Base-by-base conservation (phyloP, 768 basidiomycete genomes). In the Amylocystis lapponica region DNA sequence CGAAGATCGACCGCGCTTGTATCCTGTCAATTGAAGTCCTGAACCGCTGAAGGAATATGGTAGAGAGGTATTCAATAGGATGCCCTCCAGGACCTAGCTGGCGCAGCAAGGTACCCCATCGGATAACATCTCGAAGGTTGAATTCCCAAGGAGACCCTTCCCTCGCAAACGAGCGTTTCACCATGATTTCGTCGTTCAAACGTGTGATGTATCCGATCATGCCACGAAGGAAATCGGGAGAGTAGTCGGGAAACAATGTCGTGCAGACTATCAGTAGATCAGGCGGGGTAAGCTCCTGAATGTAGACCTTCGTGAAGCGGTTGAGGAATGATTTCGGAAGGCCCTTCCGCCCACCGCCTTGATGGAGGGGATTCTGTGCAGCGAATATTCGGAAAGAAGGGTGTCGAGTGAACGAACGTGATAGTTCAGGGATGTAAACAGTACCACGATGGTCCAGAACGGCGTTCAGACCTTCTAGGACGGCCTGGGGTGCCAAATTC, bases 291-390 rank as follows among this genome's bases (percentile, higher is more conserved):
- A 98, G 76, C 53, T 95, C 89, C 53, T 93, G 82, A 35, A 97
- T 67, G 58, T 92, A 92, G 30, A 98, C 96, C 61, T 93, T 94
- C n/a, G 91, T 97, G 67, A 99, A 99, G 13, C 96, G 83, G 62
- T 99, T 96, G 42, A 98, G 72, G 66, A 96, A 99, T 0, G 96
- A 98, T 58, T 90, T 95, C 0, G 96, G 96, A 5, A 99, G 74
- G 16, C 96, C 96, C 63, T 99, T 99, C 27, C 96, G 80, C 13
- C 95, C 94, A 41, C 96, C 94, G 19, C 96, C 96, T 69, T 99
- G 96, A 48, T 83, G 81, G 13, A 95, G 66, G 22, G 96, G 96
- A 61, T 99, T 99, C 61, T 99, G 96, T 2, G 96, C 94, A 3
- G 95, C 96, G 55, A 99, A 99, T 32, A 98, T 84, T 27, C 94